These are phyloP conservation scores for Penicillium turbatum DNA, from an alignment of 495 filamentous ascomycete species.

Conservation along the genomic window DNA sequence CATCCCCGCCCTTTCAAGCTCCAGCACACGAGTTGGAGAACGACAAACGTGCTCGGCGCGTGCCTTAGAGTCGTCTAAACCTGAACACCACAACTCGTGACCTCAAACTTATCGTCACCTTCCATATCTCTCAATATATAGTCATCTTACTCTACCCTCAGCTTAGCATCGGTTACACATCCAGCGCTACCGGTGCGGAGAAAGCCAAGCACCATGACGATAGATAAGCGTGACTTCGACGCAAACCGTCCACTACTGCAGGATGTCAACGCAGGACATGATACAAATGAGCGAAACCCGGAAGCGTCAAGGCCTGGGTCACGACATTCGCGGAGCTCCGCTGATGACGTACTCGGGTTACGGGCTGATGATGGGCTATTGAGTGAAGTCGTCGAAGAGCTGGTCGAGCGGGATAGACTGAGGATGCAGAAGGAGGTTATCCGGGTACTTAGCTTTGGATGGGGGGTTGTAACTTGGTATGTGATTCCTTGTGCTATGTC, in stretches of 20 bases:
- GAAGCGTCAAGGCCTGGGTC: conserved; percentile 16
- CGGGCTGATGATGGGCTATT: conserved; percentile 53
- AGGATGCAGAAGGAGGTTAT: conserved; percentile 49
- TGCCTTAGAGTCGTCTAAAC: neutral
- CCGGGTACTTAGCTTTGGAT: conserved; percentile 54
- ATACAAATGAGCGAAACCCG: conserved; percentile 11
- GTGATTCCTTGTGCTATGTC: neutral
- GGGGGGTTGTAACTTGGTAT: conserved; percentile 58
- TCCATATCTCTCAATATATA: neutral
- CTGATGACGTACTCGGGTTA: neutral
- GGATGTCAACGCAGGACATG: conserved; percentile 28
- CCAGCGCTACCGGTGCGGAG: conserved; percentile 4
- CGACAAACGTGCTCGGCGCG: neutral
- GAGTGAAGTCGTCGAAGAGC: conserved; percentile 56
- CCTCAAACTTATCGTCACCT: neutral
- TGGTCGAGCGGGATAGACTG: conserved; percentile 52
- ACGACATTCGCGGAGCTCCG: conserved; percentile 17
- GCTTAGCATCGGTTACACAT: neutral
- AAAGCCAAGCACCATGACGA: conserved; percentile 27
- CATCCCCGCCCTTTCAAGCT: conserved; percentile 10
- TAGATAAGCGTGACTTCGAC: conserved; percentile 62
- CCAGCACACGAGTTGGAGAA: neutral
- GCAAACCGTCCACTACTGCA: conserved; percentile 44
- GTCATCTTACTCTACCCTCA: neutral
- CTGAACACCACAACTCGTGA: neutral